Percentiles rank a stretch among this genome's conserved stretches.
phyloP scores from a whole-genome alignment of 75 land plant genomes.

The Selaginella tamariscina region DNA sequence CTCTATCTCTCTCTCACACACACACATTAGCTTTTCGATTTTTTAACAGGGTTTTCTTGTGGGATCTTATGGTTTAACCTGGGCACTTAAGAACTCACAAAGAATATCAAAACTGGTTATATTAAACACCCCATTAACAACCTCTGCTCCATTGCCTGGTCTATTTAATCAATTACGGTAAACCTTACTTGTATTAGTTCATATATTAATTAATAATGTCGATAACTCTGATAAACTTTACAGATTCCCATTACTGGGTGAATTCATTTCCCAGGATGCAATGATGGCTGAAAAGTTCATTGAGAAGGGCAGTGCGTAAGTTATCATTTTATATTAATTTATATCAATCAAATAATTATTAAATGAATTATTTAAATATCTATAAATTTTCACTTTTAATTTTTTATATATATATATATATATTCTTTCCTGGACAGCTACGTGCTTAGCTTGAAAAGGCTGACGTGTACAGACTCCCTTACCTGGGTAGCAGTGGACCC shows the following conservation, averaged over 20 bases:
- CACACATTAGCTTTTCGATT: not conserved
- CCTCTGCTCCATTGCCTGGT: conserved; percentile 69
- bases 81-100: conserved; percentile 79
- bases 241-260: conserved; percentile 86
- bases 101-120: conserved; percentile 59
- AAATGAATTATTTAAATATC: too few relatives aligned
- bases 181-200: not conserved
- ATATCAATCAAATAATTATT: too few relatives aligned
- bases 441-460: conserved; percentile 83
- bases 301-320: conserved; percentile 97
- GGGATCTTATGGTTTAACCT: conserved; percentile 93
- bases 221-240: too few relatives aligned
- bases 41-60: conserved; percentile 75
- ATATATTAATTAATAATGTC: not conserved
- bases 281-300: conserved; percentile 85
- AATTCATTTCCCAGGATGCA: conserved; percentile 93
- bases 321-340: too few relatives aligned
- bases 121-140: conserved; percentile 72
- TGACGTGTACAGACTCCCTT: conserved; percentile 91
- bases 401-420: not conserved
- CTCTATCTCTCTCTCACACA: too few relatives aligned
- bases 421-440: conserved; percentile 36
- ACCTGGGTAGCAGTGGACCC: conserved; percentile 78
- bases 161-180: conserved; percentile 74
- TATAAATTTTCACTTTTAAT: not conserved